phyloP scores from a whole-genome alignment of 129 eudicot species.

The Tagetes erecta region DNA sequence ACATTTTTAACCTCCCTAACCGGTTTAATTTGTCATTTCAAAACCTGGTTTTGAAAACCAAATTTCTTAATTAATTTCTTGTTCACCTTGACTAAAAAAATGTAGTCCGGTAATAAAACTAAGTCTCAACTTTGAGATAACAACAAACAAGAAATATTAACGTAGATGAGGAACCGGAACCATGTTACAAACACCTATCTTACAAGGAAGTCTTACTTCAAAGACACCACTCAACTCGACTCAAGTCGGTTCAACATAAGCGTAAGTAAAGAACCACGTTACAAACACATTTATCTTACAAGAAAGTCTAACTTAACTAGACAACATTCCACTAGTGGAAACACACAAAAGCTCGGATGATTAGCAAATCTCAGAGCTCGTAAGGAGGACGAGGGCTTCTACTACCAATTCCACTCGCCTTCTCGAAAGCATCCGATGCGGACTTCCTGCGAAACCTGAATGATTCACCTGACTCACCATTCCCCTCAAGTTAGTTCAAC shows the following conservation, averaged over 20 bases:
- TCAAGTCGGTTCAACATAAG: neutral
- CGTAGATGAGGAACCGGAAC: neutral
- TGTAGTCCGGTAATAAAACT: no score
- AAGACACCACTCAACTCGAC: neutral
- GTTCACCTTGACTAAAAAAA: no score
- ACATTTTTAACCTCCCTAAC: no score
- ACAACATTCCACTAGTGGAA: neutral
- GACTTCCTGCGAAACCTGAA: conserved; percentile 72
- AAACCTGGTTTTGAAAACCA: no score
- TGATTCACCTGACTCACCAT: conserved; percentile 33
- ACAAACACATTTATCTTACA: neutral
- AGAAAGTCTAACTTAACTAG: neutral
- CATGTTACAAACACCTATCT: neutral
- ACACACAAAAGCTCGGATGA: neutral
- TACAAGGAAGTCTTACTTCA: neutral
- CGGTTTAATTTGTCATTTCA: no score
- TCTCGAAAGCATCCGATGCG: conserved; percentile 60
- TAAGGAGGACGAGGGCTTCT: conserved; percentile 89
- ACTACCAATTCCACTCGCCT: conserved; percentile 65
- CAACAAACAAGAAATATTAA: neutral
- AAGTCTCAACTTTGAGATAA: neutral
- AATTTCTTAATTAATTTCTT: no score
- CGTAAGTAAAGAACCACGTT: neutral
- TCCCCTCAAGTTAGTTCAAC: neutral
- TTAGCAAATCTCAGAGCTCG: conserved; percentile 51